Evolutionary conservation across 139 green algal species (phyloP), one percentile per base, ranked within the genome.

Genomic region (Trebouxia sp.): DNA sequence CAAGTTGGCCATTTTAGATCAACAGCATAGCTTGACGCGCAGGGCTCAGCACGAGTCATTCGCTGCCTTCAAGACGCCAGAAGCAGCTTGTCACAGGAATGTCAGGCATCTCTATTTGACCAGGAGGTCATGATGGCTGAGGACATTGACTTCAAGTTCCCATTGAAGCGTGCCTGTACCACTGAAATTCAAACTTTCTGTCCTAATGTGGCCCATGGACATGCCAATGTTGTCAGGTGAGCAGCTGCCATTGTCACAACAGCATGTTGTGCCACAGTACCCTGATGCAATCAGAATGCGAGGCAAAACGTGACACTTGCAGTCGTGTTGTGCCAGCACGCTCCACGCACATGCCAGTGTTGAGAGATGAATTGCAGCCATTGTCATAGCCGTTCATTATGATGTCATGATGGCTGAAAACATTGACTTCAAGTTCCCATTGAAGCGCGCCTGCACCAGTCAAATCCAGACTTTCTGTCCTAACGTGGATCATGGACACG

Each of bases 101-200:
- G 94, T 77, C 83, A 86, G 24, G 87, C 90, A 14, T 88, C 87
- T 3, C 85, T 97, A 37, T 95, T 97, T 81, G 89, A 95, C 55
- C 84, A 92, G 43, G 88, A 96, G 84, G 83, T 93, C 15, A 80
- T 78, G 30, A 87, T 95, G 75, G 86, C 79, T 3, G 86, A 94
- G 66, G 89, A 92, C 87, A 94, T 94, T 37, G 91, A 95, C 86
- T 95, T 94, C 88, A 94, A 96, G 83, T 93, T 87, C 72, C 92
- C 91, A 26, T 91, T 97, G 90, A 95, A 94, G 84, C 50, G 84
- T 7, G 90, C 92, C 1, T 97, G 94, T 80, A 37, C 77, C 0
- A 48, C 72, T 24, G 93, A 97, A 82, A 86, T 95, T 47, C 39
- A 88, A 5, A 80, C 78, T 1, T 92, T 92, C 67, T 97, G 94